Evolutionary conservation across 1,284 basidiomycete genomes (phyloP).

Genomic region (Malassezia obtusa): DNA sequence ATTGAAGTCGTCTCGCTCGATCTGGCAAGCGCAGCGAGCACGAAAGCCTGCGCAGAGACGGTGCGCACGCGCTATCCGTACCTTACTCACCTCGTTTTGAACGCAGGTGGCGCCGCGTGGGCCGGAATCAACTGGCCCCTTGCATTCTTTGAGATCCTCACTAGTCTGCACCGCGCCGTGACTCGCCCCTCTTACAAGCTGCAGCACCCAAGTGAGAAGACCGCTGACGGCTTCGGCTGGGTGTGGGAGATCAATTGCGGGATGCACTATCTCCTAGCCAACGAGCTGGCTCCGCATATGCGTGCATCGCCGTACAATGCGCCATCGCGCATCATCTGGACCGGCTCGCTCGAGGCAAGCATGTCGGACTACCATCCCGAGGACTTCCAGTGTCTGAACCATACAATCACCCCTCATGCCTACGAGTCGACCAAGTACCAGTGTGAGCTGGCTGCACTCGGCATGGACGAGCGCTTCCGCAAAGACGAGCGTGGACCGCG

Average conservation of each 20-base stretch:
- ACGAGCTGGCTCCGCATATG: constrained; percentile 31
- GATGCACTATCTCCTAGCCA: constrained; percentile 43
- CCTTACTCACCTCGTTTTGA: constrained; percentile 46
- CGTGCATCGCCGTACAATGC: constrained; percentile 33
- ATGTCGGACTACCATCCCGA: constrained; percentile 32
- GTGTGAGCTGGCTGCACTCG: constrained; percentile 44
- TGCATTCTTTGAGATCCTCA: constrained; percentile 38
- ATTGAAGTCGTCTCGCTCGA: constrained; percentile 46
- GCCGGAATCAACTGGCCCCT: constrained; percentile 40
- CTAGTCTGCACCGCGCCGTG: constrained; percentile 38
- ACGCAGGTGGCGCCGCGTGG: constrained; percentile 45
- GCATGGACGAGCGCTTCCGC: constrained; percentile 36
- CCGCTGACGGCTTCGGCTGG: constrained; percentile 45
- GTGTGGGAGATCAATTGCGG: constrained; percentile 48
- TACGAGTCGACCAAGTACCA: constrained; percentile 49
- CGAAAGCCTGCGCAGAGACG: constrained; percentile 30
- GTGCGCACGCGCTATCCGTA: constrained; percentile 24
- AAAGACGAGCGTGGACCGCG: constrained; percentile 27
- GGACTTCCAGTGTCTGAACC: constrained; percentile 43
- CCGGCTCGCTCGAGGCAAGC: constrained; percentile 45
- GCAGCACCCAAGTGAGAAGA: constrained; percentile 42
- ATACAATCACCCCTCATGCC: constrained; percentile 23
- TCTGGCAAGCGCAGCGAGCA: constrained; percentile 42
- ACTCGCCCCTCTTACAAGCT: constrained; percentile 44
- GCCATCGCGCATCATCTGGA: constrained; percentile 46